Base-by-base conservation (phyloP, 75 land plant genomes). In the Cupressus sempervirens region DNA sequence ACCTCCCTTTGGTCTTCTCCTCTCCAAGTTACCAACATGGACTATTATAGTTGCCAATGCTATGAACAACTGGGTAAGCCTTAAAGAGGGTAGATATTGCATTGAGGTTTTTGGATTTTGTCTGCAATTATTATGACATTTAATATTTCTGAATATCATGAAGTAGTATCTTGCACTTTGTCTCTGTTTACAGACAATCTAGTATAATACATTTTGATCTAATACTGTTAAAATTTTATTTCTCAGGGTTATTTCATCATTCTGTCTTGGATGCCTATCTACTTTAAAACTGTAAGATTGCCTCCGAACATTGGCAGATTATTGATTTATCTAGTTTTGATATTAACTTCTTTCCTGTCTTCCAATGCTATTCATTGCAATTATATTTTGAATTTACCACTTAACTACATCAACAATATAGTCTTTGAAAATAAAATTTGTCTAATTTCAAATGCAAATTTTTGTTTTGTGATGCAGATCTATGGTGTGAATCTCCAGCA, bases 241-340 rank as follows among this genome's bases (percentile, higher is more conserved):
- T 0, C 88, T 86, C 96, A 97, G 99, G 99, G 99, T 11, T 97
- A 94, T 80, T 97, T 97, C 87, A 95, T 97, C 32, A 88, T 97
- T 86, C 94, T 97, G 79, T 91, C 95, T 36, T 97, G 99, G 99
- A 97, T 97, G 99, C 99, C 99, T 15, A 88, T 97, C 45, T 96
- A 96, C 87, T 97, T 97, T 88, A 97, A 92, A 76, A 90, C 89
- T 38, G 98, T 96, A 89, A 85, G 91, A 30, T 76, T 41, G 20
- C 67, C 67, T 50, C 83, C 18, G 10, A 35, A 52, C 35, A 32
- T 65, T 87, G 16, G 36, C 87, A 43, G 18, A 46, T 43, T 20
- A 23, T 26, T 30, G 34, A 26, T 34, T 38, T n/a, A 30, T 80
- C 54, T 85, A 29, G 6, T 38, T 76, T 38, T 43, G 32, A n/a